Evolutionary conservation across 2,329 filamentous ascomycete genomes (phyloP), one percentile per base, ranked within the genome.

Genomic region (Cryphonectria parasitica): DNA sequence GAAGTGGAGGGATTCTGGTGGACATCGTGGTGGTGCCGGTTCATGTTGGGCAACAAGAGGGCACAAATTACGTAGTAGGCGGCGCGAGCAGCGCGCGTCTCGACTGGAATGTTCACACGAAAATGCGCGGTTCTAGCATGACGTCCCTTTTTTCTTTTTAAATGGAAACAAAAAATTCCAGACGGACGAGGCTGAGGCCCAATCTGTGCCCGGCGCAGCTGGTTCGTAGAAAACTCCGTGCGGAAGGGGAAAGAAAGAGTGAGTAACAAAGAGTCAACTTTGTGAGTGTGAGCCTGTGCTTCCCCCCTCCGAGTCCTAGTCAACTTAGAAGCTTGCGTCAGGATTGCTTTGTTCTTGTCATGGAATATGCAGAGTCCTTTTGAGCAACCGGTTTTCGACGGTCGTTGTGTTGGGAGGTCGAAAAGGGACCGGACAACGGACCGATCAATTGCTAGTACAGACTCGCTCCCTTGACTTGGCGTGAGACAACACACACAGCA

Each of bases 21-120:
- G 61, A 68, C 63, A 11, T 34, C 25, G n/a, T 67, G 71, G n/a
- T 60, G 58, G 62, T 56, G 63, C 28, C 61, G 28, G n/a, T 41
- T 54, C 25, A 62, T 66, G 6, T 19, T 60, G 49, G 56, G 36
- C 34, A 25, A 49, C 3, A 22, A 22, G 7, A n/a, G 10, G 1
- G 28, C 49, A 34, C 36, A 15, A 31, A 28, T 60, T 60, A 39
- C 22, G 52, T 66, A 39, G 49, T 58, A 45, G 61, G 39, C 39
- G 61, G 39, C 39, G 39, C 25, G 52, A 22, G n/a, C 10, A 36
- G 17, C 34, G 25, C 49, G 52, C 49, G 64, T 54, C 22, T 39
- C 52, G 19, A 25, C 58, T 41, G 64, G 64, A 58, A 56, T 58
- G 64, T 45, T 28, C 19, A 17, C 31, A 17, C 31, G 34, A 19